Percentiles rank a stretch among this genome's conserved stretches.
Conservation (phyloP, 2,329 filamentous ascomycete species). For the Teratosphaeriaceae sp. region DNA sequence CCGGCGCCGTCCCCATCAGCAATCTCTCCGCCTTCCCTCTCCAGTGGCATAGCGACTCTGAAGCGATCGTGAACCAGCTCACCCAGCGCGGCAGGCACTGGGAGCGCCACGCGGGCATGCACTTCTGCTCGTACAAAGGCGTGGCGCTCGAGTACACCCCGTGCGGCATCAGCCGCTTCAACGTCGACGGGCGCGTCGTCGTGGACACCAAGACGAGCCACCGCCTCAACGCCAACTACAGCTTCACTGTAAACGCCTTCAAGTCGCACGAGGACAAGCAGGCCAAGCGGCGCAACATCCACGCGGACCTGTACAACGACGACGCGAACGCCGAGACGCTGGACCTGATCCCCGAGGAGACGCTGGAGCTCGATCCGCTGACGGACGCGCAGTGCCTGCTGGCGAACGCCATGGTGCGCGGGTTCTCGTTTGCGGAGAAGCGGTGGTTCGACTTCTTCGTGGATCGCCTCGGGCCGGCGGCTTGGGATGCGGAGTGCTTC, state of each 20-base stretch:
- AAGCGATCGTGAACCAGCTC: slow-evolving; percentile 14
- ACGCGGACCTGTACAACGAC: slow-evolving; percentile 12
- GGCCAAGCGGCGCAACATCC: slow-evolving; percentile 12
- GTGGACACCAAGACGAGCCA: slow-evolving; percentile 25
- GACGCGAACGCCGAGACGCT: slow-evolving; percentile 9
- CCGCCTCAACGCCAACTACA: slow-evolving; percentile 20
- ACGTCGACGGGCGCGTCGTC: slow-evolving; percentile 23
- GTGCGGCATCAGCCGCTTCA: slow-evolving; percentile 17
- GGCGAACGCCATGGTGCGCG: slow-evolving; percentile 28
- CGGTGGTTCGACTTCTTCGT: slow-evolving; percentile 32
- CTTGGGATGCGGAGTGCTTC: slow-evolving; percentile 27
- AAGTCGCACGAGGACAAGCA: slow-evolving; percentile 15
- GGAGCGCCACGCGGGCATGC: slow-evolving; percentile 23
- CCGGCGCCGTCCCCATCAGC: slow-evolving; percentile 16
- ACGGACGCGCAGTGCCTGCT: slow-evolving; percentile 25
- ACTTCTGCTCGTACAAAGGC: slow-evolving; percentile 21
- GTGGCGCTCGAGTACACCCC: slow-evolving; percentile 19
- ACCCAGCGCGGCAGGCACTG: slow-evolving; percentile 20
- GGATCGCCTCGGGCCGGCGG: slow-evolving; percentile 23
- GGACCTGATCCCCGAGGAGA: slow-evolving; percentile 15
- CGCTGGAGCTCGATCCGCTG: slow-evolving; percentile 18
- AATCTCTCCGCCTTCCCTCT: slow-evolving; percentile 22
- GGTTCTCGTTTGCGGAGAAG: slow-evolving; percentile 30
- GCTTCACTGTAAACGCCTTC: slow-evolving; percentile 20
- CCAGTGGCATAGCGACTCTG: slow-evolving; percentile 12